phyloP scores from a whole-genome alignment of 176 grass and related monocot species.

The Calamus simplicifolius region DNA sequence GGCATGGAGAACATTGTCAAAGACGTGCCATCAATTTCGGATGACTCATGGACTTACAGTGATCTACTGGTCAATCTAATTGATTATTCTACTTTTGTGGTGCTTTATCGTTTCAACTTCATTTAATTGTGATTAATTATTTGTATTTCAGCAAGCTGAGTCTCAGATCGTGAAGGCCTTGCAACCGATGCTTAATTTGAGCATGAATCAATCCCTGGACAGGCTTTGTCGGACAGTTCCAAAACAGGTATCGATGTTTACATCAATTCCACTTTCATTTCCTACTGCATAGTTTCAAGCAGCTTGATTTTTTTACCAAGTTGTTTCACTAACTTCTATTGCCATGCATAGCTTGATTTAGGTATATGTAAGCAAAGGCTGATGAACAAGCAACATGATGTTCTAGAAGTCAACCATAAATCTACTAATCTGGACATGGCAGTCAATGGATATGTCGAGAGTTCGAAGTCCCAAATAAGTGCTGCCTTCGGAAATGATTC shows the following conservation, averaged over 20 bases:
- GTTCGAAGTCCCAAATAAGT: slow-evolving; percentile 6
- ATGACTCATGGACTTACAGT: slow-evolving; percentile 44
- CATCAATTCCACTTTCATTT: no score
- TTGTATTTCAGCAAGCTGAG: slow-evolving; percentile 36
- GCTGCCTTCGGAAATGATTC: slow-evolving; percentile 3
- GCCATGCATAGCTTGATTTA: slow-evolving; percentile 40
- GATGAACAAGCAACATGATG: not conserved
- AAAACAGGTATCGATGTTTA: slow-evolving; percentile 28
- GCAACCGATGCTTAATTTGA: slow-evolving; percentile 50
- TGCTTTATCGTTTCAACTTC: slow-evolving; percentile 10
- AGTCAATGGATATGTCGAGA: slow-evolving; percentile 8
- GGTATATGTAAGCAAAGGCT: slow-evolving; percentile 22
- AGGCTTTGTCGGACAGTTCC: slow-evolving; percentile 20
- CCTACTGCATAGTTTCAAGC: no score
- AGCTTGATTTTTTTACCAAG: no score
- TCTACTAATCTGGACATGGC: slow-evolving; percentile 11
- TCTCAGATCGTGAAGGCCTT: slow-evolving; percentile 28
- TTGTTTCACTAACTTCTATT: slow-evolving; percentile 14
- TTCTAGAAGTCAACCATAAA: not conserved
- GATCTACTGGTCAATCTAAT: slow-evolving; percentile 31
- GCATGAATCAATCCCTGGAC: slow-evolving; percentile 32
- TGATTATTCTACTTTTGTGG: slow-evolving; percentile 4
- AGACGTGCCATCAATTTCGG: slow-evolving; percentile 25
- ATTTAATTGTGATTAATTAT: not conserved
- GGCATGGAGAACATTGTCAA: slow-evolving; percentile 33